Conservation (phyloP, 768 basidiomycete species). For the Cyclocybe cylindracea region DNA sequence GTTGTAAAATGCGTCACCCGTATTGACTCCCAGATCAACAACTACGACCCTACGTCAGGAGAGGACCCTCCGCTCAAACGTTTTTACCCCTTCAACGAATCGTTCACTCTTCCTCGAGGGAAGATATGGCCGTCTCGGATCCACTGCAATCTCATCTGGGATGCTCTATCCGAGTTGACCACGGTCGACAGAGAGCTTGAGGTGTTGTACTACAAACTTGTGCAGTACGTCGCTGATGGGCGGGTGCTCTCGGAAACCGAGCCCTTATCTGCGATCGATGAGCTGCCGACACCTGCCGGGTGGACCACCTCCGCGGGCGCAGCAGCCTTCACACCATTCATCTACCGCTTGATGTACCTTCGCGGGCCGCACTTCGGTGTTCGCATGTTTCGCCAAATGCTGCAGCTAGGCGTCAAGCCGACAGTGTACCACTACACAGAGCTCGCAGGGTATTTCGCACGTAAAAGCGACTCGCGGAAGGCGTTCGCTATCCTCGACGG, state of each 20-base stretch:
- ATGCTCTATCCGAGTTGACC: constrained; percentile 30
- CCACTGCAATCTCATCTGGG: constrained; percentile 42
- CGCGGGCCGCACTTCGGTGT: constrained; percentile 33
- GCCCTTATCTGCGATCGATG: constrained; percentile 5
- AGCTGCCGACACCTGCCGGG: constrained; percentile 25
- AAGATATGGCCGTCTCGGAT: constrained; percentile 36
- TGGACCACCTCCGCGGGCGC: constrained; percentile 29
- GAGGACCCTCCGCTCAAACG: constrained; percentile 5
- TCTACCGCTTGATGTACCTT: constrained; percentile 37
- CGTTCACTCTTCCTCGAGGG: constrained; percentile 9
- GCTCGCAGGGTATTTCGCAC: constrained; percentile 47
- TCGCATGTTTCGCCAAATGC: constrained; percentile 55
- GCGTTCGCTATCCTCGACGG: constrained; percentile 43
- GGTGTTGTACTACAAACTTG: constrained; percentile 45
- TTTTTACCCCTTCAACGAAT: constrained; percentile 7
- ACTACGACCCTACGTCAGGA: constrained; percentile 3
- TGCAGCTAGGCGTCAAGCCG: constrained; percentile 43
- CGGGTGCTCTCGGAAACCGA: constrained; percentile 4
- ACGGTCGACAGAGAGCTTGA: constrained; percentile 24
- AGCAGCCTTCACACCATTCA: constrained; percentile 54
- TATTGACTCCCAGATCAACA: constrained; percentile 2
- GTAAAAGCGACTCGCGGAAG: constrained; percentile 30
- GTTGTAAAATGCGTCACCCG: constrained; percentile 24
- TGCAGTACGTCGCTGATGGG: constrained; percentile 23
- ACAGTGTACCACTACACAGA: constrained; percentile 50